Conservation (phyloP, 2,329 filamentous ascomycete genomes). For the Colletotrichum neosansevieriae region DNA sequence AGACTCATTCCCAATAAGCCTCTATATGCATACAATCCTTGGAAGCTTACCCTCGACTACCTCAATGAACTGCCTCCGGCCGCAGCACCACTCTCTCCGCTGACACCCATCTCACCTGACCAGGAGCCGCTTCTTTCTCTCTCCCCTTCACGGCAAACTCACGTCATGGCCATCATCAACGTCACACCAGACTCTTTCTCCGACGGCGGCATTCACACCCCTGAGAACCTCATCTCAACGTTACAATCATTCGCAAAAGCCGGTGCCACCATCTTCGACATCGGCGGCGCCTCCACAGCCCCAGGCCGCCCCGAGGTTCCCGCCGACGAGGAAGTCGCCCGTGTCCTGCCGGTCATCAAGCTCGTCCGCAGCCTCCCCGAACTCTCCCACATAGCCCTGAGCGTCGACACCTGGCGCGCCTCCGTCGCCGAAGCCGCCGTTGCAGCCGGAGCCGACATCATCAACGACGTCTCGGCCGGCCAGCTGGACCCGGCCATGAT, state of each 20-base stretch:
- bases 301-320: conserved; percentile 78
- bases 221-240: conserved; percentile 67
- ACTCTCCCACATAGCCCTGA: conserved; percentile 76
- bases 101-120: conserved; percentile 65
- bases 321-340: conserved; percentile 78
- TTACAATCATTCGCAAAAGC: conserved; percentile 71
- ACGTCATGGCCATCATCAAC: conserved; percentile 95
- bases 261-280: conserved; percentile 88
- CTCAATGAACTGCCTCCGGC: conserved; percentile 68
- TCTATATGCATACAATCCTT: conserved; percentile 65
- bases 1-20: conserved; percentile 69
- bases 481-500: conserved; percentile 85
- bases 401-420: conserved; percentile 93
- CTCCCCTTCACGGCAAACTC: conserved; percentile 71
- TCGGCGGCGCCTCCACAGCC: conserved; percentile 93
- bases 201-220: conserved; percentile 78
- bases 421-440: conserved; percentile 83
- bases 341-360: conserved; percentile 83
- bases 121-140: conserved; percentile 67
- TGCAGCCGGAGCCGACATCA: conserved; percentile 84
- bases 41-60: conserved; percentile 71
- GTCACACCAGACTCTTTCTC: conserved; percentile 97
- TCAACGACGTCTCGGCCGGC: conserved; percentile 95
- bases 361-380: conserved; percentile 77
- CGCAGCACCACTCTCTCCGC: conserved; percentile 65